Base-by-base conservation (phyloP, 2,329 filamentous ascomycete genomes). In the Neophaeococcomyces aloes region DNA sequence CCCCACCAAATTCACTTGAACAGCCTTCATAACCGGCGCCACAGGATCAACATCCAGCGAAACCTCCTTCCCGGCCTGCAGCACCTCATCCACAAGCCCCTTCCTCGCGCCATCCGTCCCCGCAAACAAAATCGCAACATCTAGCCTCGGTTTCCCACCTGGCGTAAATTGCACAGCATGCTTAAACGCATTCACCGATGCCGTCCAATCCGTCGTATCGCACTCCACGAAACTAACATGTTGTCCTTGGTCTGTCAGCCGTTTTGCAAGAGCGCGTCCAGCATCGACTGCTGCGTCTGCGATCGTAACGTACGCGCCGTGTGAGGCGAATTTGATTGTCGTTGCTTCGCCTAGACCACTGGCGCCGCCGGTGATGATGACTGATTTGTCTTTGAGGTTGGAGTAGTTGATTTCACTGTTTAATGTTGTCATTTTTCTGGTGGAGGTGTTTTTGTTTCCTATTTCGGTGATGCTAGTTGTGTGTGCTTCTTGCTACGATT, bases 301-400 rank as follows among this genome's bases (percentile, higher is more conserved):
- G 48, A 68, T 62, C 1, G 65, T 68, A 3, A 68, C 63, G 44
- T 59, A 67, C 3, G 64, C 63, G 6, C 64, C 64, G 7, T 60
- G 57, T 3, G 49, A 54, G 7, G 56, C 58, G 42, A 65, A 68
- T 6, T 59, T 59, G 3, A 59, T 49, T 0, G 61, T 59, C 17
- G 59, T 65, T 1, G 54, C 55, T 46, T 65, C 60, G 7, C 64
- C 65, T 43, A 68, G 62, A n/a, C 65, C 65, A 21, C 43, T 52
- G 14, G 51, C 47, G 1, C 51, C 51, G 8, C 51, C 48, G n/a
- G 48, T 44, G 17, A 52, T 36, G 3, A 52, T 47, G 3, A 52
- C 43, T 1, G 38, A 43, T 31, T 46, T 44, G 42, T 33, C 41
- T 3, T 19, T 11, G 14, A 42, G 36, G n/a, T 41, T 7, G n/a